Evolutionary conservation across 306 rosid genomes (phyloP), one percentile per base, ranked within the genome.

Genomic region (Corylus americana): DNA sequence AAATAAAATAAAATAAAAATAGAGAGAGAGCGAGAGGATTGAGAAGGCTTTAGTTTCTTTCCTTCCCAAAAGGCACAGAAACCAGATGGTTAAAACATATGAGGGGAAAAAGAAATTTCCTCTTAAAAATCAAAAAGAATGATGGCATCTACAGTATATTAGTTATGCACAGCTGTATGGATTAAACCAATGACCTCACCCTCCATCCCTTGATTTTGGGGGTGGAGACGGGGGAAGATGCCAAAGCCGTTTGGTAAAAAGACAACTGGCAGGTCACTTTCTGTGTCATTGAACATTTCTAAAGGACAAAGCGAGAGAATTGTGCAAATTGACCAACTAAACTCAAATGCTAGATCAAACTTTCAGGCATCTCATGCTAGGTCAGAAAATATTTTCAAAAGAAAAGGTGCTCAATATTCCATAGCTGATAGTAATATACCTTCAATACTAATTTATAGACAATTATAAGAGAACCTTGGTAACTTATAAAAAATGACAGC

Each of bases 1-100:
- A 79, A 80, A 68, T 77, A 78, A 45, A 27, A 53, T 55, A 51
- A 79, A 70, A 70, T 55, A 82, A 47, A 80, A 12, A 29, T 37
- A 79, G 48, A 81, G 70, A 48, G 63, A 78, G 63, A 51, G 68
- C 64, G 17, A 62, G 39, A 49, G 55, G 64, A 71, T 74, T 73
- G 49, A 55, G 77, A 61, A 72, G 77, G 1, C 14, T 47, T 82
- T 69, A 17, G 57, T 59, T 71, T 77, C 71, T 69, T 70, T 45
- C 18, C 55, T 58, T 61, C 57, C 44, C 63, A 45, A 54, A 55
- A 31, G 70, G 70, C 11, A 53, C 20, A 22, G 57, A 75, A 77
- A 37, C 22, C 16, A 51, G 70, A 64, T 16, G 64, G 76, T 35
- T 17, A 29, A 44, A 18, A 51, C 16, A 35, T 16, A 48, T 29